These are phyloP conservation scores for Prasinococcaceae sp. DNA, from an alignment of 139 green algal genomes.

Conservation along the genomic window DNA sequence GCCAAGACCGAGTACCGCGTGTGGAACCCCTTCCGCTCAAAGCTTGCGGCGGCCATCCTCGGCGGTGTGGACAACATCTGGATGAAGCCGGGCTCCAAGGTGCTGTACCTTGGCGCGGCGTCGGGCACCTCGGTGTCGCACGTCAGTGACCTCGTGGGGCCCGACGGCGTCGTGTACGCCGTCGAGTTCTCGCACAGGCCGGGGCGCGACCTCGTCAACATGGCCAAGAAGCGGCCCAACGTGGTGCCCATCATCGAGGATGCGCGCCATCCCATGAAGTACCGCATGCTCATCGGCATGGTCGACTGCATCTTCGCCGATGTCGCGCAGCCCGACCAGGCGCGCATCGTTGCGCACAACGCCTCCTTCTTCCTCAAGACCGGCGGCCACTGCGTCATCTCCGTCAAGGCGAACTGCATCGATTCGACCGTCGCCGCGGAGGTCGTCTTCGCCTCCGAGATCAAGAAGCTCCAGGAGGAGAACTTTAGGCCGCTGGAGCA, in stretches of 20 bases:
- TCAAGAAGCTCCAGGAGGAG: constrained; percentile 96
- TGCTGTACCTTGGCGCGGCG: constrained; percentile 92
- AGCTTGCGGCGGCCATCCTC: constrained; percentile 92
- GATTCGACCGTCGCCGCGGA: constrained; percentile 93
- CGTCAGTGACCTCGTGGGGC: constrained; percentile 76
- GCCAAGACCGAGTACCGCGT: constrained; percentile 97
- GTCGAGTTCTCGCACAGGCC: constrained; percentile 97
- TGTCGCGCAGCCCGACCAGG: constrained; percentile 78
- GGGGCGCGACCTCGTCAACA: constrained; percentile 97
- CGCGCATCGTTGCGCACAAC: constrained; percentile 94
- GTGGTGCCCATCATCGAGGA: constrained; percentile 99
- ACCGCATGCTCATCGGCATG: constrained; percentile 99
- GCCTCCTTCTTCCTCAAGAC: constrained; percentile 97
- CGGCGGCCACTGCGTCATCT: constrained; percentile 94
- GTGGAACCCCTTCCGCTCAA: constrained; percentile 99
- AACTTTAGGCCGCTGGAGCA: constrained; percentile 81
- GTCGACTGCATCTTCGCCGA: constrained; percentile 98
- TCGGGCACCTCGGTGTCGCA: constrained; percentile 85
- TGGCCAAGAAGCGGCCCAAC: constrained; percentile 99
- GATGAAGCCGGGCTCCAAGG: constrained; percentile 46
- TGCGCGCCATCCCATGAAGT: constrained; percentile 89
- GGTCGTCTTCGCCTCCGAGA: constrained; percentile 92
- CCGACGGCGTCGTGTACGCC: constrained; percentile 86
- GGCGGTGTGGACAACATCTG: constrained; percentile 98
- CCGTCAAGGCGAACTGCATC: constrained; percentile 98